These are phyloP conservation scores for Alternaria dauci DNA, from an alignment of 2,329 filamentous ascomycete genomes.

Conservation along the genomic window DNA sequence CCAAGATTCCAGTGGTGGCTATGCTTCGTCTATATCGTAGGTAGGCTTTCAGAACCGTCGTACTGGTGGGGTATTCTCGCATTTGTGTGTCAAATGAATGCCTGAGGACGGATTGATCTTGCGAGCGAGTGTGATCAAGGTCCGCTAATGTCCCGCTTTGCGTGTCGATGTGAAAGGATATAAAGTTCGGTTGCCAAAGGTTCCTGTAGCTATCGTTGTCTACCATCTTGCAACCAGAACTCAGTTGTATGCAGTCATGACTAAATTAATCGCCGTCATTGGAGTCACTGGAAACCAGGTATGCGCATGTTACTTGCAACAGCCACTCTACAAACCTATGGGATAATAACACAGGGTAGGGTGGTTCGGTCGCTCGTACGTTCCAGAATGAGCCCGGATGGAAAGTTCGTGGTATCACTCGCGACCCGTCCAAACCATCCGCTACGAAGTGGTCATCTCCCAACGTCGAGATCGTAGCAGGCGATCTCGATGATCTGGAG, in stretches of 20 bases:
- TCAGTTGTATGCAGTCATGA: conserved; percentile 2
- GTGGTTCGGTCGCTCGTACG: conserved; percentile 24
- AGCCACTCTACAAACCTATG: not conserved
- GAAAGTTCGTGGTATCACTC: conserved; percentile 53
- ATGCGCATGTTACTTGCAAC: not conserved
- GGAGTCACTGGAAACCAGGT: conserved; percentile 31
- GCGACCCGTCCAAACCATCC: conserved; percentile 52
- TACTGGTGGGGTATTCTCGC: not conserved
- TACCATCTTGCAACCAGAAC: not conserved
- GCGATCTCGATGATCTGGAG: conserved; percentile 22
- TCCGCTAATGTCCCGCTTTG: not conserved
- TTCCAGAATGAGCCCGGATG: conserved; percentile 35
- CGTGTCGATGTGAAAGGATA: not conserved
- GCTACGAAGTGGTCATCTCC: conserved; percentile 38
- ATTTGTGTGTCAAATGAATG: not conserved
- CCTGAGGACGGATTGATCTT: not conserved
- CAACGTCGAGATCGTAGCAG: conserved; percentile 30
- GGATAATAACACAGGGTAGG: conserved; percentile 13
- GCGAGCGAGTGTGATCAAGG: not conserved
- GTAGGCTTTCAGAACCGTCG: not conserved
- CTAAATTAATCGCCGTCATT: conserved; percentile 30
- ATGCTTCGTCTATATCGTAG: not conserved
- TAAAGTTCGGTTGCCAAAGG: not conserved
- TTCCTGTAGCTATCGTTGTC: not conserved
- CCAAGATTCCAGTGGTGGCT: not conserved